Evolutionary conservation across 176 grass and related monocot genomes (phyloP).

Genomic region (Olyra latifolia): DNA sequence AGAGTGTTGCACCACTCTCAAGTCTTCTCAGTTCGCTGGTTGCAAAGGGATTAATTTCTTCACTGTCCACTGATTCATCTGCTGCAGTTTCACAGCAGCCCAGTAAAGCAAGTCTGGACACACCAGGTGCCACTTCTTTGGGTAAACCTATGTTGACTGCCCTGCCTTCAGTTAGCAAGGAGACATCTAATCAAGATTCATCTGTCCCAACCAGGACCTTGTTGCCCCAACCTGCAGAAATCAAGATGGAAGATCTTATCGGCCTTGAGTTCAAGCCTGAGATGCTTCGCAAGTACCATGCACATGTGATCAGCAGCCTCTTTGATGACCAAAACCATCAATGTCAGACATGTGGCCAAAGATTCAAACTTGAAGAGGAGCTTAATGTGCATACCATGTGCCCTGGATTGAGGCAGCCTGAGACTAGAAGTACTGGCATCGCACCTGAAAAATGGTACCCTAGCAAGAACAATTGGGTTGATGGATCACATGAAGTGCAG

Average conservation of each 20-base stretch:
- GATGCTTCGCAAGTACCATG: conserved; percentile 69
- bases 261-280: conserved; percentile 79
- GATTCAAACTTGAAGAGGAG: conserved; percentile 67
- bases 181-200: conserved; percentile 23
- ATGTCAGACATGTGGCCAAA: conserved; percentile 72
- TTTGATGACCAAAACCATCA: conserved; percentile 70
- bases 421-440: conserved; percentile 33
- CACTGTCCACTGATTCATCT: conserved; percentile 52
- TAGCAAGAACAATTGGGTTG: conserved; percentile 46
- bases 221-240: conserved; percentile 31
- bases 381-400: conserved; percentile 52
- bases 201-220: not conserved
- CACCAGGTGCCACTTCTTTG: conserved; percentile 27
- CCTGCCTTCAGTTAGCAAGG: conserved; percentile 37
- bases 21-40: conserved; percentile 90
- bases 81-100: conserved; percentile 19
- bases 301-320: conserved; percentile 61
- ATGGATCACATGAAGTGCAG: conserved; percentile 42
- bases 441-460: conserved; percentile 79
- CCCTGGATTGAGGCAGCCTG: conserved; percentile 41
- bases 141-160: not conserved
- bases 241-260: conserved; percentile 47
- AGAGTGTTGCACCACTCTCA: conserved; percentile 64
- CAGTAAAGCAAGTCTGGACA: conserved; percentile 29
- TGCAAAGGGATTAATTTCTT: conserved; percentile 90